Base-by-base conservation (phyloP, 176 grass and related monocot genomes). In the Cocos nucifera region DNA sequence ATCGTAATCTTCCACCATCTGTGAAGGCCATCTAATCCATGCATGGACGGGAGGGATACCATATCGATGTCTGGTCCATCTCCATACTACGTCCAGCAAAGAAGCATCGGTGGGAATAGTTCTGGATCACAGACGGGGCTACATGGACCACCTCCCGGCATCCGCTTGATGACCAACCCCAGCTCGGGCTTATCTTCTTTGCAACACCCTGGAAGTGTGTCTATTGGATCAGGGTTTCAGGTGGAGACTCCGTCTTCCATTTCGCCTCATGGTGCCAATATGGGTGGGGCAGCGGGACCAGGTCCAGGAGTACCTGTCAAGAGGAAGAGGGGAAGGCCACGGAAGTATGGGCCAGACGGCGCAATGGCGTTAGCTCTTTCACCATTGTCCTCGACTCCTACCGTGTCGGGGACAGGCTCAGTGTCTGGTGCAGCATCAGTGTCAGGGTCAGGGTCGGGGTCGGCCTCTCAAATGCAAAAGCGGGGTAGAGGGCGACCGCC, bases 271-370 rank as follows among this genome's bases (percentile, higher is more conserved):
- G 54, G 56, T 10, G 51, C 63, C 0, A 32, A 63, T 0, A 52
- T 59, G 6, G 21, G 29, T 17, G 78, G 74, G 70, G 81, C 63
- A 26, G 68, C 58, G 4, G 81, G 49, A 63, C 68, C 52, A 4
- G 39, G 39, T 6, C 62, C 39, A 1, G 27, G 27, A 39, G 89
- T 74, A 59, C 77, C 74, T 0, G 82, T 75, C 55, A 86, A 89
- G 89, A 89, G 81, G 79, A 89, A 85, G 69, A 59, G 85, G 17
- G 85, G 89, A 15, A 85, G 89, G 69, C 89, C 89, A 1, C 83
- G 89, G 75, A 94, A 94, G 60, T 94, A 94, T 49, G 83, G 86
- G 56, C 81, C 84, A 4, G 89, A 94, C 58, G 89, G 89, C 6
- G 24, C 78, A 0, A 73, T 81, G 6, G 81, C 78, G 6, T 78